Percentiles rank a stretch among this genome's conserved stretches.
Conservation (phyloP, 2,329 filamentous ascomycete genomes). For the Fusarium penzigii region DNA sequence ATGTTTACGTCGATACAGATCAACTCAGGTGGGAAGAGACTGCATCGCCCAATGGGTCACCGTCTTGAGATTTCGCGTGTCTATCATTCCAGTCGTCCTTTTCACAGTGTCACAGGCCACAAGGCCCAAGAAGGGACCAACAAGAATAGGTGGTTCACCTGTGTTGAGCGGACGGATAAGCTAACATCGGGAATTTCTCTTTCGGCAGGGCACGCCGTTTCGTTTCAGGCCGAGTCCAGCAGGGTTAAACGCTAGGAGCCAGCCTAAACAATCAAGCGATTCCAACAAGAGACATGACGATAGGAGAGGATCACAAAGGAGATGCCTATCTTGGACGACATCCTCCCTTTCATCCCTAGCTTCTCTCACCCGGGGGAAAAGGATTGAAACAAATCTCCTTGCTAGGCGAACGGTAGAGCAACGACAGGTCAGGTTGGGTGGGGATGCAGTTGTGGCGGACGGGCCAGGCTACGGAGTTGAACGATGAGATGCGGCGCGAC, state of each 20-base stretch:
- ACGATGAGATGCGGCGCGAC: background rate
- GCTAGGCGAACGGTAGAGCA: conserved; percentile 13
- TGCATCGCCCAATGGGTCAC: conserved; percentile 1
- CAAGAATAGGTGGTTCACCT: conserved; percentile 1
- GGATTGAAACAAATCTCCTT: conserved; percentile 1
- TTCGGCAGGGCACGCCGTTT: conserved; percentile 14
- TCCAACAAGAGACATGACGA: too few species aligned
- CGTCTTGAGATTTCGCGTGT: conserved; percentile 23
- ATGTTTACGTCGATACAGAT: background rate
- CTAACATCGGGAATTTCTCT: conserved; percentile 15
- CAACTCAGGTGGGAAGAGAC: conserved; percentile 18
- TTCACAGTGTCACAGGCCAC: background rate
- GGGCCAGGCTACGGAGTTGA: background rate
- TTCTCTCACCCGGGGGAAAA: conserved; percentile 7
- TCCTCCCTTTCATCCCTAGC: background rate
- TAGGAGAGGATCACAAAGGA: too few species aligned
- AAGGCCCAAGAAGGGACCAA: background rate
- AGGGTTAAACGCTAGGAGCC: conserved; percentile 8
- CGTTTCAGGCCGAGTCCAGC: conserved; percentile 25
- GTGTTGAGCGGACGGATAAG: background rate
- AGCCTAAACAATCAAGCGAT: background rate
- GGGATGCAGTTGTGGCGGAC: background rate
- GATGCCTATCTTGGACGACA: too few species aligned
- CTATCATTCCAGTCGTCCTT: conserved; percentile 3
- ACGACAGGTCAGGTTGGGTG: background rate